Conservation (phyloP, 2,329 filamentous ascomycete genomes). For the Colletotrichum horii region DNA sequence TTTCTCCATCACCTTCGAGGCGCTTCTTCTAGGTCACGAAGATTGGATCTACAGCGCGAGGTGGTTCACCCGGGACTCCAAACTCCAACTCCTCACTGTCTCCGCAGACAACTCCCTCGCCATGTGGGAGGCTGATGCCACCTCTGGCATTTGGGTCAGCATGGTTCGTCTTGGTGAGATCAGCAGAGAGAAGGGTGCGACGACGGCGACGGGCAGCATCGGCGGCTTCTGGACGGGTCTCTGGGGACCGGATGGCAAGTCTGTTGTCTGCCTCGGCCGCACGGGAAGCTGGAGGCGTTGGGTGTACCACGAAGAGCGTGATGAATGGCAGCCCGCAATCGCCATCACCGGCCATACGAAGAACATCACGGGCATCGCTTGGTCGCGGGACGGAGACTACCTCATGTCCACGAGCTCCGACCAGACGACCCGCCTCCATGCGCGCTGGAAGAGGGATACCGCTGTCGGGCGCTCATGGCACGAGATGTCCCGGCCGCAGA, state of each 20-base stretch:
- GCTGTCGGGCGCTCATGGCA: constrained; percentile 73
- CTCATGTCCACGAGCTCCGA: constrained; percentile 88
- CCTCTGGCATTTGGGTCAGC: constrained; percentile 91
- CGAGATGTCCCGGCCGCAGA: constrained; percentile 93
- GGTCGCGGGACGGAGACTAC: constrained; percentile 83
- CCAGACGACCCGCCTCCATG: constrained; percentile 90
- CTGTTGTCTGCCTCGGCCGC: constrained; percentile 82
- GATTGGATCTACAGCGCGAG: constrained; percentile 95
- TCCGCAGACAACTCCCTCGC: constrained; percentile 95
- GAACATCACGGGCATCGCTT: constrained; percentile 81
- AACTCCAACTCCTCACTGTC: constrained; percentile 79
- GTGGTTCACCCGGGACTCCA: constrained; percentile 66
- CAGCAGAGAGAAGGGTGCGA: constrained; percentile 92
- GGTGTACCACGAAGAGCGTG: constrained; percentile 64
- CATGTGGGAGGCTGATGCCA: constrained; percentile 86
- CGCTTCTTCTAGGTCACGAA: constrained; percentile 90
- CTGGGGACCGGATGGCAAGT: constrained; percentile 80
- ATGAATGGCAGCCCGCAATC: constrained; percentile 77
- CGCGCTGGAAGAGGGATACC: constrained; percentile 68
- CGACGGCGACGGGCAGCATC: constrained; percentile 92
- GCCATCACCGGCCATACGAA: constrained; percentile 85
- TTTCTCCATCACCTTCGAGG: constrained; percentile 90
- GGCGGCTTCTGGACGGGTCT: constrained; percentile 96
- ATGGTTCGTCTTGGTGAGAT: constrained; percentile 88
- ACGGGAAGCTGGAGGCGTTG: constrained; percentile 95